Percentiles rank a stretch among this genome's conserved stretches.
Conservation (phyloP, 2,329 filamentous ascomycete species). For the Xylaria hypoxylon region DNA sequence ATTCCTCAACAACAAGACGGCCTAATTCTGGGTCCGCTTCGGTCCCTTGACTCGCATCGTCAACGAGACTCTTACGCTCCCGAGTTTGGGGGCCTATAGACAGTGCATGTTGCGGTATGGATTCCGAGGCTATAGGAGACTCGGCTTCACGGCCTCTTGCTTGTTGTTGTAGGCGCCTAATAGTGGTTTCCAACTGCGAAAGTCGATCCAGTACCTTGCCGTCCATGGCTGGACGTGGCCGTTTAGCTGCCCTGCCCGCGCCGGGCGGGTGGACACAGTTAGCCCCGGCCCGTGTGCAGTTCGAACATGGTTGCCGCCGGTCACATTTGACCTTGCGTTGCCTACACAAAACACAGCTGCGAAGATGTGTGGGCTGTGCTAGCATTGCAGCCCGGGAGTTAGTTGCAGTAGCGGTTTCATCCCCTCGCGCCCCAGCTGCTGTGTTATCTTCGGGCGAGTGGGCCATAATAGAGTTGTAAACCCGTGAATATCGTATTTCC, state of each 20-base stretch:
- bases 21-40: constrained; percentile 28
- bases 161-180: constrained; percentile 37
- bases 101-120: constrained; percentile 9
- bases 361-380: constrained; percentile 34
- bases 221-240: constrained; percentile 36
- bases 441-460: constrained; percentile 9
- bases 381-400: constrained; percentile 9
- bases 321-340: constrained; percentile 45
- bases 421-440: constrained; percentile 4
- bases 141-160: constrained; percentile 27
- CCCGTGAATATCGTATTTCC: background rate
- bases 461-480: constrained; percentile 19
- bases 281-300: constrained; percentile 34
- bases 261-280: constrained; percentile 40
- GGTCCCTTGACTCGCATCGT: constrained; percentile 10
- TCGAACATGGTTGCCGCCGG: constrained; percentile 40
- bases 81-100: background rate
- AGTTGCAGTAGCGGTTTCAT: background rate
- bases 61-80: background rate
- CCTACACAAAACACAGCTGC: constrained; percentile 40
- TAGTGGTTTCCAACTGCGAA: constrained; percentile 39
- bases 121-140: background rate
- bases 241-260: constrained; percentile 39
- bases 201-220: constrained; percentile 38
- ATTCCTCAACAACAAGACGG: constrained; percentile 39